A percentile compares a stretch with the other conserved stretches of the same genome.
phyloP scores from a whole-genome alignment of 441 rosid species.

The Theobroma grandiflorum region DNA sequence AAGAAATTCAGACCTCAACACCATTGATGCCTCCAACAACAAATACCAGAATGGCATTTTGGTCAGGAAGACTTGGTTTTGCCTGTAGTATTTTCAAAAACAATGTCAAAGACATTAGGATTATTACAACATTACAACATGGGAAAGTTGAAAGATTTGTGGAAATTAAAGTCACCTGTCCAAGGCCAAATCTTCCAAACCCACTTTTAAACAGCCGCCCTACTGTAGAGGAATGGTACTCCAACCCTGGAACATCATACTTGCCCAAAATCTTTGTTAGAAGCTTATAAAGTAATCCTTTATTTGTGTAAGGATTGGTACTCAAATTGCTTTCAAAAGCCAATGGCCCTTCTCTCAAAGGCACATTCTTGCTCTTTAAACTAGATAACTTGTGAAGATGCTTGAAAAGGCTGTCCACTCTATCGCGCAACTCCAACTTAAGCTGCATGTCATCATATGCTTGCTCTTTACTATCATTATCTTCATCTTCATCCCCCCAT shows the following conservation, averaged over 20 bases:
- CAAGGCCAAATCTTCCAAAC: constrained; percentile 95
- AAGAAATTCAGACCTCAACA: constrained; percentile 61
- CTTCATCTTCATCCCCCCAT: constrained; percentile 93
- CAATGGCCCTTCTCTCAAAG: constrained; percentile 61
- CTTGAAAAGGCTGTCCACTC: constrained; percentile 83
- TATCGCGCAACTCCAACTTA: constrained; percentile 84
- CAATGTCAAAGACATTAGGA: constrained; percentile 16
- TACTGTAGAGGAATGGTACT: constrained; percentile 93
- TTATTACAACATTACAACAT: not conserved
- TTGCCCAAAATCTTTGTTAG: constrained; percentile 67
- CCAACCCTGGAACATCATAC: constrained; percentile 74
- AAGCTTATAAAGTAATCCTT: constrained; percentile 78
- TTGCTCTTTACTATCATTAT: constrained; percentile 51
- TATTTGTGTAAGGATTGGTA: constrained; percentile 61
- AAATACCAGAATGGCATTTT: constrained; percentile 79
- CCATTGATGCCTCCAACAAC: constrained; percentile 92
- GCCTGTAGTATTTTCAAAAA: constrained; percentile 55
- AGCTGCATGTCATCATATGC: constrained; percentile 81
- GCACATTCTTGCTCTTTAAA: constrained; percentile 56
- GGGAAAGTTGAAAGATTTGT: not conserved
- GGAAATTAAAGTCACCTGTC: constrained; percentile 64
- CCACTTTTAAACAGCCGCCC: constrained; percentile 96
- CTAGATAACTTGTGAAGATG: constrained; percentile 80
- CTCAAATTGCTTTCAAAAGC: constrained; percentile 55
- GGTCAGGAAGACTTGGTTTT: constrained; percentile 87